phyloP scores from a whole-genome alignment of 805 yeast species.

The Deakozyma indianensis region DNA sequence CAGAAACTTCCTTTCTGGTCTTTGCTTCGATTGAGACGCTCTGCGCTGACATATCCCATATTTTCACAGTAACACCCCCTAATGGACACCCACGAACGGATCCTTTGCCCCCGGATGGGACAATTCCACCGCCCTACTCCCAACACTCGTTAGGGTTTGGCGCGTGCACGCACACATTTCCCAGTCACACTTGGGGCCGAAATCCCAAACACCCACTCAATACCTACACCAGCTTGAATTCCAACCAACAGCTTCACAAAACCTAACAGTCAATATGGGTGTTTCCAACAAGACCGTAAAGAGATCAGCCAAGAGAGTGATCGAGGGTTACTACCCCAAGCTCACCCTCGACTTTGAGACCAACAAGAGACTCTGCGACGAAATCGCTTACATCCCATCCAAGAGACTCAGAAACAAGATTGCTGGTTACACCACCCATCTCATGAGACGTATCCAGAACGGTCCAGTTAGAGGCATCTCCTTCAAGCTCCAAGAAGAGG shows the following conservation, averaged over 20 bases:
- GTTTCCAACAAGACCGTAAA: conserved; percentile 99
- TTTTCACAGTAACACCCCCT: too few relatives aligned
- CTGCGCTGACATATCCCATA: too few relatives aligned
- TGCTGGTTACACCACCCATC: conserved; percentile 99
- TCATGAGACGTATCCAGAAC: conserved; percentile 99
- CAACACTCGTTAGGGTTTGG: conserved; percentile 1
- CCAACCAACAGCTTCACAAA: too few relatives aligned
- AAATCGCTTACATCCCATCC: conserved; percentile 97
- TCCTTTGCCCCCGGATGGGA: too few relatives aligned
- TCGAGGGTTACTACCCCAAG: conserved; percentile 99
- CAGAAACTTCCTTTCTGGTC: too few relatives aligned
- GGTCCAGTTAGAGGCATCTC: conserved; percentile 99
- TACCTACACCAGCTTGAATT: too few relatives aligned
- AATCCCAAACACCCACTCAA: too few relatives aligned
- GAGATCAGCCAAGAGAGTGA: conserved; percentile 99
- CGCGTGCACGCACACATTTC: background rate
- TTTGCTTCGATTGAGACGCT: too few relatives aligned
- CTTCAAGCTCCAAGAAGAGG: conserved; percentile 99
- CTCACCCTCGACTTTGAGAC: conserved; percentile 98
- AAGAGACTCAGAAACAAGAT: conserved; percentile 99
- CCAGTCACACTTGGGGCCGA: too few relatives aligned
- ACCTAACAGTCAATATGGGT: conserved; percentile 39
- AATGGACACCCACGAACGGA: too few relatives aligned
- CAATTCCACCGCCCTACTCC: background rate
- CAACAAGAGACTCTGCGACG: conserved; percentile 98